Base-by-base conservation (phyloP, 371 early-diverging fungal genomes). In the Blakeslea trispora region DNA sequence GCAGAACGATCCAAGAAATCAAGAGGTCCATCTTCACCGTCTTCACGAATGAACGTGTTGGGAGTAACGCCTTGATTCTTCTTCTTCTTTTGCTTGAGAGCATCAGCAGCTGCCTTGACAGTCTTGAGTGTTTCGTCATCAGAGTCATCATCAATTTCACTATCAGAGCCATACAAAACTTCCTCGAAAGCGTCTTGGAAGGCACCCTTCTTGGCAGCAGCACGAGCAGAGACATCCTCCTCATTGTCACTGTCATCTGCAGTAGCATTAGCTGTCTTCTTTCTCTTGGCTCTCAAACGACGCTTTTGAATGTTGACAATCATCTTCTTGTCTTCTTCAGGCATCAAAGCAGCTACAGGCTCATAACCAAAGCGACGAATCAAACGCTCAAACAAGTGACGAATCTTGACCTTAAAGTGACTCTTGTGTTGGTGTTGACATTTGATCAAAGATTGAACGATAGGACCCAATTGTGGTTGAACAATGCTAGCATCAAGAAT, bases 381-480 rank as follows among this genome's bases (percentile, higher is more conserved):
- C 28, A 98, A 74, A 24, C 98, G 87, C 66, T 98, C 98, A 48
- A 97, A 81, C 42, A 97, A 86, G 59, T 98, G 97, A 19, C 94
- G 86, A 45, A 93, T 88, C 66, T 91, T 92, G 48, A 88, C 81
- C 69, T 93, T 92, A 79, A 98, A 92, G 60, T 92, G 89, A 56
- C 86, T 87, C 64, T 86, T 88, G 72, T 91, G 93, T 58, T 91
- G 91, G 55, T 91, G 84, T 23, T 91, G 86, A 84, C 95, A 94
- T 51, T 82, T 83, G 41, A 96, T 72, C 44, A 95, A 78, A 7
- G 86, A 81, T 1, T 62, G 59, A 21, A 92, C 77, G 55, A 92
- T 79, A 14, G 74, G 65, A 13, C 53, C 58, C 43, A 98, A 75
- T 56, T 91, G 87, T 9, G 81, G 83, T 34, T 82, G 81, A 8